Evolutionary conservation across 768 basidiomycete species (phyloP).

Genomic region (Lactarius sanguifluus): DNA sequence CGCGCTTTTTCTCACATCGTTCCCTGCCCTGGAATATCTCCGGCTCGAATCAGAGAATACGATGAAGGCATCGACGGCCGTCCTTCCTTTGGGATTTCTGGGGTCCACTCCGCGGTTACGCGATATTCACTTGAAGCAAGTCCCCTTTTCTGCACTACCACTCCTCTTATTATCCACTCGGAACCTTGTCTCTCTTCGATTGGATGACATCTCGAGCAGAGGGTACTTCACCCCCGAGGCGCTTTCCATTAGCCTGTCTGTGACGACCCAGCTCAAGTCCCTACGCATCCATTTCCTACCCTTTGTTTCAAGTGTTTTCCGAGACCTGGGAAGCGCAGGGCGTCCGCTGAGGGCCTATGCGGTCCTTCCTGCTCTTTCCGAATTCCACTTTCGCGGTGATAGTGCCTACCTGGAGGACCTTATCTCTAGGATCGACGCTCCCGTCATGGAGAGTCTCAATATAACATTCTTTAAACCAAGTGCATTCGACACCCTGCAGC

Average conservation of each 20-base stretch:
- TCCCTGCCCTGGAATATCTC: conserved; percentile 10
- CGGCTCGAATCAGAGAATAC: neutral
- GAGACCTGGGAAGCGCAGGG: neutral
- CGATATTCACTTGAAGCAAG: conserved; percentile 2
- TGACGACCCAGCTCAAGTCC: conserved; percentile 2
- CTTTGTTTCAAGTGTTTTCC: neutral
- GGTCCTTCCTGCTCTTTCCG: conserved; percentile 4
- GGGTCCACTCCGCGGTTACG: conserved; percentile 11
- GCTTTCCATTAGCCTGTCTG: conserved; percentile 3
- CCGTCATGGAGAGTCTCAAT: neutral
- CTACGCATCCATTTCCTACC: conserved; percentile 1
- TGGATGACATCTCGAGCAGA: neutral
- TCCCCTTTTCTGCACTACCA: conserved; percentile 13
- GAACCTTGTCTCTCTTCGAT: conserved; percentile 12
- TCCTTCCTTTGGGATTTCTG: conserved; percentile 9
- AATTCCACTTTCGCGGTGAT: conserved; percentile 7
- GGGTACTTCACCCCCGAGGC: conserved; percentile 2
- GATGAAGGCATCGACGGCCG: neutral
- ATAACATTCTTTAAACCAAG: conserved; percentile 3
- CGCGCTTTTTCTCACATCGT: neutral
- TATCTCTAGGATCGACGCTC: conserved; percentile 1
- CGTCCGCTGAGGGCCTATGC: neutral
- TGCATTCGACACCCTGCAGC: neutral
- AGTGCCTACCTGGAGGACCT: conserved; percentile 4
- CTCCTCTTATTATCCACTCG: conserved; percentile 10